Evolutionary conservation across 129 eudicot genomes (phyloP).

Genomic region (Pseudognaphalium luteoalbum): DNA sequence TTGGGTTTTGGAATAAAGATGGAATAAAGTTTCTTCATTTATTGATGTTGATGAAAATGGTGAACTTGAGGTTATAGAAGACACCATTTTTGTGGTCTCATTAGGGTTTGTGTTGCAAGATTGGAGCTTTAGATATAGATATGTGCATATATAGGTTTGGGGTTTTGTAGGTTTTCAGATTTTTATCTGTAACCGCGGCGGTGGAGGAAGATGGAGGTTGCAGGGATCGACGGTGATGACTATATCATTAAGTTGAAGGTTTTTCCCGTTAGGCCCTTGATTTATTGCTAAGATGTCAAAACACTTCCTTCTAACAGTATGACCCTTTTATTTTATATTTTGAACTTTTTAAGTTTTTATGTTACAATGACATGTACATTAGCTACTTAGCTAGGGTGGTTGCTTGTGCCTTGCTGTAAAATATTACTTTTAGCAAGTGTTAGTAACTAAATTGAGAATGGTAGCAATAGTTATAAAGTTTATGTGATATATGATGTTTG

Average conservation of each 20-base stretch:
- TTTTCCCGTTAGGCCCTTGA: neutral
- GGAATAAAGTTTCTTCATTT: constrained; percentile 31
- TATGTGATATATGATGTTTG: too few relatives aligned
- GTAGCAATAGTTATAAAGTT: too few relatives aligned
- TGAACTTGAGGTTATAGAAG: constrained; percentile 7
- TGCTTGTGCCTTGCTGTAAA: too few relatives aligned
- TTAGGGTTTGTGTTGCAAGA: constrained; percentile 23
- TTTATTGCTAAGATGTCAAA: neutral
- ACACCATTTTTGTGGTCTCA: constrained; percentile 34
- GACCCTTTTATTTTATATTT: too few relatives aligned
- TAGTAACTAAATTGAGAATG: too few relatives aligned
- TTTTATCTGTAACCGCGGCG: constrained; percentile 15
- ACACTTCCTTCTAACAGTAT: neutral
- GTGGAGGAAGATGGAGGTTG: neutral
- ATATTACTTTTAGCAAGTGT: too few relatives aligned
- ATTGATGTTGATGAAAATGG: constrained; percentile 2
- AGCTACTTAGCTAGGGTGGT: too few relatives aligned
- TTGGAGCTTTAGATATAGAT: neutral
- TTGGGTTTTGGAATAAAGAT: constrained; percentile 23
- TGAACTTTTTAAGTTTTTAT: too few relatives aligned
- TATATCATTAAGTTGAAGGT: neutral
- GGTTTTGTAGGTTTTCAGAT: neutral
- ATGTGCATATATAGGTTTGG: neutral
- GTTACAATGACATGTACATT: too few relatives aligned
- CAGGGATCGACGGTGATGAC: constrained; percentile 25